Conservation (phyloP, 352 stramenopile species). For the Phytophthora fragariae region DNA sequence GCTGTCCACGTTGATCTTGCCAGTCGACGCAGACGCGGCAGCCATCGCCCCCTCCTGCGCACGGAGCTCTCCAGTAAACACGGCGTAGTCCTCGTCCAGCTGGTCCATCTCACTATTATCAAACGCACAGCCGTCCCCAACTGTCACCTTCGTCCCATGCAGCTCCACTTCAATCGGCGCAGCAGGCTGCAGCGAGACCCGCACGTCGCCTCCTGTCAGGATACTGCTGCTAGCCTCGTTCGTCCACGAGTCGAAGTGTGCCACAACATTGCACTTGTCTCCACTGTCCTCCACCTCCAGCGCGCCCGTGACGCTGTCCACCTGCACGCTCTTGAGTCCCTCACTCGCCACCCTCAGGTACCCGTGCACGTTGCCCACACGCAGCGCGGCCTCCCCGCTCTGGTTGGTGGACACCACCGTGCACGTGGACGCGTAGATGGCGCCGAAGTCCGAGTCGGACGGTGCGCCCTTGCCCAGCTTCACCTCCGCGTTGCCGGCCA, state of each 20-base stretch:
- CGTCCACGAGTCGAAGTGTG: slow-evolving; percentile 82
- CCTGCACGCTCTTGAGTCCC: slow-evolving; percentile 49
- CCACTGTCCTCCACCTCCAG: slow-evolving; percentile 79
- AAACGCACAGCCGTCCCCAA: slow-evolving; percentile 58
- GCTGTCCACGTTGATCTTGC: slow-evolving; percentile 80
- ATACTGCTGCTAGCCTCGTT: slow-evolving; percentile 60
- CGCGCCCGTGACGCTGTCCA: slow-evolving; percentile 75
- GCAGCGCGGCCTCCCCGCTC: slow-evolving; percentile 35
- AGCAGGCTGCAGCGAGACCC: slow-evolving; percentile 71
- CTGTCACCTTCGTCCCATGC: slow-evolving; percentile 56
- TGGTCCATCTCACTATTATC: slow-evolving; percentile 63
- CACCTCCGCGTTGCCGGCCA: slow-evolving; percentile 59
- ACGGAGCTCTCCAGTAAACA: slow-evolving; percentile 66
- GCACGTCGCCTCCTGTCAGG: slow-evolving; percentile 67
- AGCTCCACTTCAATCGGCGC: slow-evolving; percentile 68
- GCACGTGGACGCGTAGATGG: slow-evolving; percentile 75
- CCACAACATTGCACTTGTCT: slow-evolving; percentile 52
- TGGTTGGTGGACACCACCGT: slow-evolving; percentile 51
- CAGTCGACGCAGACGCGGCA: slow-evolving; percentile 32
- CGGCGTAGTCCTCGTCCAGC: slow-evolving; percentile 76
- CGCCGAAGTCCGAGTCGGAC: slow-evolving; percentile 55
- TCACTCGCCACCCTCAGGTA: slow-evolving; percentile 69
- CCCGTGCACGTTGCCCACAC: slow-evolving; percentile 75
- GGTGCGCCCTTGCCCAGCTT: slow-evolving; percentile 56
- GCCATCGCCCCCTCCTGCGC: slow-evolving; percentile 24